Conservation (phyloP, 148 eudicot genomes). For the Chenopodium quinoa region DNA sequence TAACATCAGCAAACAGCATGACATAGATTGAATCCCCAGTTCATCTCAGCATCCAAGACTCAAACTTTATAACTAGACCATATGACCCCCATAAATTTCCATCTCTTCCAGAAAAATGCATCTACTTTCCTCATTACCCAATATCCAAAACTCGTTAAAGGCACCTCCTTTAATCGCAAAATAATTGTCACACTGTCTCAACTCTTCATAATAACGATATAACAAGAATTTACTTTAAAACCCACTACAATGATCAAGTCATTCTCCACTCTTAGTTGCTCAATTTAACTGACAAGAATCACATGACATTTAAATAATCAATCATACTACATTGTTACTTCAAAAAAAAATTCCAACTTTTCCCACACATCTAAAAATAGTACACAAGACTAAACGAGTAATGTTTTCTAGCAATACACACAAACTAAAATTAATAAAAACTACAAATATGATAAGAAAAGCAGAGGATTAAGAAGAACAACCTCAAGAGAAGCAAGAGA, state of each 20-base stretch:
- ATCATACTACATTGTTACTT: neutral
- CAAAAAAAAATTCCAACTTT: neutral
- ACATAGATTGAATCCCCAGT: no score
- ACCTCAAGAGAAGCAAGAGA: slow-evolving; percentile 87
- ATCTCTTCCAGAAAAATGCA: neutral
- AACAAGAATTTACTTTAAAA: neutral
- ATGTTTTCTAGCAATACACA: no score
- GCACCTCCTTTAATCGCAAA: neutral
- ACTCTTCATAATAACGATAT: neutral
- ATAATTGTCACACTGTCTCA: neutral
- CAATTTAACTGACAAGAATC: neutral
- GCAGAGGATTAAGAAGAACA: neutral
- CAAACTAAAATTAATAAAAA: neutral
- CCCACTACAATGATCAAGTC: neutral
- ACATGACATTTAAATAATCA: neutral
- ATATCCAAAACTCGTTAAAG: neutral
- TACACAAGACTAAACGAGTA: no score
- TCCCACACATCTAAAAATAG: neutral
- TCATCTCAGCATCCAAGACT: neutral
- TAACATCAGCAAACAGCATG: neutral
- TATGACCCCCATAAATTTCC: neutral
- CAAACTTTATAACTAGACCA: neutral
- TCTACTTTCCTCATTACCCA: neutral
- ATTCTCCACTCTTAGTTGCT: neutral
- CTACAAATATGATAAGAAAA: neutral